These are phyloP conservation scores for Penicillium silybi DNA, from an alignment of 495 filamentous ascomycete species.

Conservation along the genomic window DNA sequence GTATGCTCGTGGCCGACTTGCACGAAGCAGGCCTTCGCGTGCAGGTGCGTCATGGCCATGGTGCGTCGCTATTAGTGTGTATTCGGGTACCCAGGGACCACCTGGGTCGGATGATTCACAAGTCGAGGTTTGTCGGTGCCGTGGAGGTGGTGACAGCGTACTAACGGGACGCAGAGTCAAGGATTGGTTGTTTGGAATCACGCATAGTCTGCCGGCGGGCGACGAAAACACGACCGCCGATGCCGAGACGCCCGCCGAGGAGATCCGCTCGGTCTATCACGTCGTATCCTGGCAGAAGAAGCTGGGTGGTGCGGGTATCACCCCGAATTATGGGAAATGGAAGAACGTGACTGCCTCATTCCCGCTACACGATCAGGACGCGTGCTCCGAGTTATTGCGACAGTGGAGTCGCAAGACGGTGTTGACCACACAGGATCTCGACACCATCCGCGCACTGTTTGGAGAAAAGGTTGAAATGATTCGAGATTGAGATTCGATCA, in stretches of 20 bases:
- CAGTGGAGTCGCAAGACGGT: conserved; percentile 74
- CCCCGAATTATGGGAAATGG: conserved; percentile 74
- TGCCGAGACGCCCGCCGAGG: conserved; percentile 78
- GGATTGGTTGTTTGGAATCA: conserved; percentile 90
- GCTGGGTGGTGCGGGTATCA: conserved; percentile 87
- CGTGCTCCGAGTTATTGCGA: conserved; percentile 83
- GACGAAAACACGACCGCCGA: conserved; percentile 43
- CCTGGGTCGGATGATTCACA: conserved; percentile 53
- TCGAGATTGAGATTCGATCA: not conserved
- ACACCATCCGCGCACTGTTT: conserved; percentile 75
- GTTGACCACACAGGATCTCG: conserved; percentile 68
- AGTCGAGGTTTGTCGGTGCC: conserved; percentile 48
- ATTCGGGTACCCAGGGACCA: conserved; percentile 56
- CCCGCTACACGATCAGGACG: conserved; percentile 78
- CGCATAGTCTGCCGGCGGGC: conserved; percentile 62
- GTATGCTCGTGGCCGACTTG: conserved; percentile 68
- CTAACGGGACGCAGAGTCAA: conserved; percentile 58
- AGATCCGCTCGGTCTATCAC: conserved; percentile 83
- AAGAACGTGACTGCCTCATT: conserved; percentile 81
- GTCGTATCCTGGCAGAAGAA: conserved; percentile 75
- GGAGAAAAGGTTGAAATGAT: conserved; percentile 73
- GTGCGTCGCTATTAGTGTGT: conserved; percentile 74
- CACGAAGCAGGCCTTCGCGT: conserved; percentile 71
- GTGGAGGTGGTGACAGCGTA: not conserved
- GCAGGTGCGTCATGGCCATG: conserved; percentile 79